Conservation (phyloP, 768 basidiomycete genomes). For the Dioszegia hungarica region DNA sequence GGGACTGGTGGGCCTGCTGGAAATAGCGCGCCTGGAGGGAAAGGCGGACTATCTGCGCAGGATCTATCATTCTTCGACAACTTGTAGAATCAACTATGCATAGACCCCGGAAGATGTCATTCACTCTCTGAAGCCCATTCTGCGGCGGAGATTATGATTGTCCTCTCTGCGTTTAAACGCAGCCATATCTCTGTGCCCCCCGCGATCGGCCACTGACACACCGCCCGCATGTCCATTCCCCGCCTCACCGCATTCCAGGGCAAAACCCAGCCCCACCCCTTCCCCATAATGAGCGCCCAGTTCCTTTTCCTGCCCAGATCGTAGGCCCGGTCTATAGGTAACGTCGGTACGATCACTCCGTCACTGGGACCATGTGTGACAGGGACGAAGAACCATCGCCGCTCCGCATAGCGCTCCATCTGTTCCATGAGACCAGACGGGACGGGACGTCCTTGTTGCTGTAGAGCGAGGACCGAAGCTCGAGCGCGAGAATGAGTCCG, state of each 20-base stretch:
- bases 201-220: conserved; percentile 34
- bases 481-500: conserved; percentile 15
- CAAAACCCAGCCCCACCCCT: conserved; percentile 23
- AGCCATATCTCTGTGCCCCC: conserved; percentile 8
- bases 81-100: conserved; percentile 50
- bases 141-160: not conserved
- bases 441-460: conserved; percentile 1
- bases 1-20: not conserved
- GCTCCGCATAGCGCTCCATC: conserved; percentile 12
- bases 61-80: conserved; percentile 86
- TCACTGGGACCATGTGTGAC: not conserved
- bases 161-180: not conserved
- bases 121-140: no score
- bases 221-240: conserved; percentile 12
- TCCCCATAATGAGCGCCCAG: conserved; percentile 31
- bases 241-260: conserved; percentile 24
- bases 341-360: conserved; percentile 18
- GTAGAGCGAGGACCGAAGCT: conserved; percentile 2
- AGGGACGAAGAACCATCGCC: conserved; percentile 20
- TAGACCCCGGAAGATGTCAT: no score
- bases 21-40: not conserved
- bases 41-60: conserved; percentile 66
- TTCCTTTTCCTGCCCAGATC: conserved; percentile 29
- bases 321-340: conserved; percentile 22
- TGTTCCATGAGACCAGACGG: conserved; percentile 4